Percentiles rank a stretch among this genome's conserved stretches.
Evolutionary conservation across 768 basidiomycete species (phyloP).

Genomic region (Suillus subalutaceus): DNA sequence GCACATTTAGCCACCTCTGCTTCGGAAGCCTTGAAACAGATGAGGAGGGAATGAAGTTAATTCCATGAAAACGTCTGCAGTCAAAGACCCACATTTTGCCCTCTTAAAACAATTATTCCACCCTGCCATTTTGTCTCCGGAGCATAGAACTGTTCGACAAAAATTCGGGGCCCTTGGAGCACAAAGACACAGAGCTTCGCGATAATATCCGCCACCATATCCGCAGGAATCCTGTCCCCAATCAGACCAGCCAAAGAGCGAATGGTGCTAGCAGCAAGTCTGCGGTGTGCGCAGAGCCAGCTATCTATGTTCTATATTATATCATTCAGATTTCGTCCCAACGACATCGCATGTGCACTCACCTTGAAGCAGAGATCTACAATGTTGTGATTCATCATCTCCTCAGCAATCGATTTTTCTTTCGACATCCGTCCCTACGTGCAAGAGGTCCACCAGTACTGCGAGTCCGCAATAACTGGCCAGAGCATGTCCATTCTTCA

Average conservation of each 20-base stretch:
- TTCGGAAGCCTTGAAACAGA: conserved; percentile 6
- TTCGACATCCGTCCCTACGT: conserved; percentile 4
- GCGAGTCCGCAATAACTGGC: conserved; percentile 16
- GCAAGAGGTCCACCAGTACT: conserved; percentile 7
- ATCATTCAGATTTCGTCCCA: not conserved
- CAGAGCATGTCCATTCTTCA: conserved; percentile 15
- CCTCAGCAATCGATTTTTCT: conserved; percentile 9
- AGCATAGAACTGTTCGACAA: conserved; percentile 21
- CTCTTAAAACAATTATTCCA: conserved; percentile 13
- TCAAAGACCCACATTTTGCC: conserved; percentile 1
- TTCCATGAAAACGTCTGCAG: not conserved
- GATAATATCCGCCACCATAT: conserved; percentile 27
- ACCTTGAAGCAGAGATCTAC: conserved; percentile 29
- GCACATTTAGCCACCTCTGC: conserved; percentile 22
- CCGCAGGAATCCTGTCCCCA: conserved; percentile 20
- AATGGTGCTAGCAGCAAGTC: conserved; percentile 21
- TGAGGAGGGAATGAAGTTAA: not conserved
- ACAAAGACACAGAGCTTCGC: conserved; percentile 26
- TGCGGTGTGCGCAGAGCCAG: conserved; percentile 25
- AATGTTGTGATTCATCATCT: conserved; percentile 24
- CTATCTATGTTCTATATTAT: conserved; percentile 21
- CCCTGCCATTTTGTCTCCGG: conserved; percentile 16
- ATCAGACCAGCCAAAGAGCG: conserved; percentile 26
- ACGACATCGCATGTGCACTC: not conserved
- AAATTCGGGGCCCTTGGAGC: conserved; percentile 26